phyloP scores from a whole-genome alignment of 192 early-diverging fungal genomes.

The Phlyctochytrium planicorne region DNA sequence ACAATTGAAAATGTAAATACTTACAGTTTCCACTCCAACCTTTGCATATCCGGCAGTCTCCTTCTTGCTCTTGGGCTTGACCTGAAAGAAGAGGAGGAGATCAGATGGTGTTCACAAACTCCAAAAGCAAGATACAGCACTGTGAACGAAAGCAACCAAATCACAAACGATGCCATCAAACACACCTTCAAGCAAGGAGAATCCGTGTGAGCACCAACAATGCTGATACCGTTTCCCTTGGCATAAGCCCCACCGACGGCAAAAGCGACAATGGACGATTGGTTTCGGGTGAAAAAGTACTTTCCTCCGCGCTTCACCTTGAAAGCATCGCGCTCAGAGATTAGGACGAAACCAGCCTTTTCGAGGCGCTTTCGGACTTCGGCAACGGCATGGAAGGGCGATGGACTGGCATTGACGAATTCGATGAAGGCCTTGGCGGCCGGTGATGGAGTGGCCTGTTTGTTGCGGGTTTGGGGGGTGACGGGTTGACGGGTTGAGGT shows the following conservation, averaged over 20 bases:
- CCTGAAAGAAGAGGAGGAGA: conserved; percentile 36
- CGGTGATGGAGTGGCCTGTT: not conserved
- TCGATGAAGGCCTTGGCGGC: conserved; percentile 66
- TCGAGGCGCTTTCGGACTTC: conserved; percentile 69
- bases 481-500: too few relatives aligned
- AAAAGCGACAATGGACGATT: conserved; percentile 85
- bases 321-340: conserved; percentile 80
- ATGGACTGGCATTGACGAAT: conserved; percentile 90
- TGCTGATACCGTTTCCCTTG: conserved; percentile 74
- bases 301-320: conserved; percentile 74
- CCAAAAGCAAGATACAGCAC: too few relatives aligned
- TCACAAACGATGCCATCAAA: not conserved
- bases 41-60: conserved; percentile 81
- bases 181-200: conserved; percentile 91
- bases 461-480: too few relatives aligned
- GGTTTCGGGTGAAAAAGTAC: conserved; percentile 98
- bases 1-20: not conserved
- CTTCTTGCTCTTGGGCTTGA: conserved; percentile 96
- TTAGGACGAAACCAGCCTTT: conserved; percentile 79
- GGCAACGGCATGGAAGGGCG: conserved; percentile 95
- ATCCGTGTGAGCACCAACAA: conserved; percentile 95
- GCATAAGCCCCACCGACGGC: conserved; percentile 74
- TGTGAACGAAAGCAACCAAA: too few relatives aligned
- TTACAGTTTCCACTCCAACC: conserved; percentile 56
- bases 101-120: not conserved